Conservation (phyloP, 257 asterid genomes). For the Galeopsis tetrahit region DNA sequence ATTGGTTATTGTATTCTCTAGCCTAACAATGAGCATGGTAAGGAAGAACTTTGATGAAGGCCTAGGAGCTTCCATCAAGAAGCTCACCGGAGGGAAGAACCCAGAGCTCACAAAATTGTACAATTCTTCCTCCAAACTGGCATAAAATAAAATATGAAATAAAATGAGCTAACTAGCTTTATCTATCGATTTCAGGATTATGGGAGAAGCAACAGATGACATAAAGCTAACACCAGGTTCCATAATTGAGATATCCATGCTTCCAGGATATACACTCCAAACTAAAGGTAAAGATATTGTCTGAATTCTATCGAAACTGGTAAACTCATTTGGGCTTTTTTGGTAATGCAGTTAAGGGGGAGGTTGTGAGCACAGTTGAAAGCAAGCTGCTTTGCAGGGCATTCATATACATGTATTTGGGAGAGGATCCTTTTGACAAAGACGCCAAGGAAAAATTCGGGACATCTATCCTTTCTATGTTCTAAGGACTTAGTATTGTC, state of each 20-base stretch:
- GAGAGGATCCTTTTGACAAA: conserved; percentile 80
- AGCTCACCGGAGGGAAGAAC: conserved; percentile 70
- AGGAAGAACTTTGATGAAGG: conserved; percentile 72
- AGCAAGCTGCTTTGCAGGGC: conserved; percentile 84
- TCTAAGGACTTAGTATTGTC: conserved; percentile 41
- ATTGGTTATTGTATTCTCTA: conserved; percentile 63
- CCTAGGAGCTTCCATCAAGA: conserved; percentile 74
- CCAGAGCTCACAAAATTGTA: conserved; percentile 71
- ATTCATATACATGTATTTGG: conserved; percentile 60
- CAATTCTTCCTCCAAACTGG: not conserved
- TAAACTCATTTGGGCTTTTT: conserved; percentile 11
- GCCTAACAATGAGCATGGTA: conserved; percentile 78
- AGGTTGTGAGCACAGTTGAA: conserved; percentile 64
- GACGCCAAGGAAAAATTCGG: conserved; percentile 78
- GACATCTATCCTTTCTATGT: conserved; percentile 54
- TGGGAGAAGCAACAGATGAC: conserved; percentile 75
- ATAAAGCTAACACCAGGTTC: conserved; percentile 72
- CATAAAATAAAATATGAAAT: not conserved
- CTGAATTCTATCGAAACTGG: not conserved
- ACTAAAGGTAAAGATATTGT: conserved; percentile 54
- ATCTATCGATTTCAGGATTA: conserved; percentile 52
- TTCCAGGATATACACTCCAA: conserved; percentile 75
- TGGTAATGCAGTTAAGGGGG: conserved; percentile 59
- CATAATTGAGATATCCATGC: conserved; percentile 74
- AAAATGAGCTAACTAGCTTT: conserved; percentile 25